Conservation (phyloP, 148 eudicot genomes). For the Salicornia ramosissima region DNA sequence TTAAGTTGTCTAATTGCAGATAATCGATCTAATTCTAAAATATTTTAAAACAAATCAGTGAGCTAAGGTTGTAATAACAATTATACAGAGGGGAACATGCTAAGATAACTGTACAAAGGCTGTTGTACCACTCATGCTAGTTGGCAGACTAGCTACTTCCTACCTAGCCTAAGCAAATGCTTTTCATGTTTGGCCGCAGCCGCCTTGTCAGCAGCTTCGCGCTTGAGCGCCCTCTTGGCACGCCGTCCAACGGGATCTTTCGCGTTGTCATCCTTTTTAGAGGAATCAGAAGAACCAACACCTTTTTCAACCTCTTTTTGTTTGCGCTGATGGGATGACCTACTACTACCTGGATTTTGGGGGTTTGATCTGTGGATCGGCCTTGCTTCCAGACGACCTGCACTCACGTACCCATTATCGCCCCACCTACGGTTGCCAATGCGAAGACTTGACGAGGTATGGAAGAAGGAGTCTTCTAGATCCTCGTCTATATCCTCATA, state of each 20-base stretch:
- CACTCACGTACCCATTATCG: slow-evolving; percentile 67
- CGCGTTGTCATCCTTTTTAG: slow-evolving; percentile 54
- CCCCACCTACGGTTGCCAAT: slow-evolving; percentile 90
- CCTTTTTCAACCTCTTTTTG: slow-evolving; percentile 52
- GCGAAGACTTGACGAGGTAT: slow-evolving; percentile 46
- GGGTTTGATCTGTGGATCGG: slow-evolving; percentile 41
- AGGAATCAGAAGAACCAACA: slow-evolving; percentile 42
- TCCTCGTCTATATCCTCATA: slow-evolving; percentile 50
- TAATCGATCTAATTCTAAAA: background rate
- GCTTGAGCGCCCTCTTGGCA: slow-evolving; percentile 84
- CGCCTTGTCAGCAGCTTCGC: slow-evolving; percentile 89
- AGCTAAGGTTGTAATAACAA: slow-evolving; percentile 17
- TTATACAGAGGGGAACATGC: slow-evolving; percentile 13
- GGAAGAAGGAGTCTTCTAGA: slow-evolving; percentile 49
- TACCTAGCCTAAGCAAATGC: slow-evolving; percentile 65
- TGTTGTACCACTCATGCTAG: slow-evolving; percentile 7
- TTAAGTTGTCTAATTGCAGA: slow-evolving; percentile 7
- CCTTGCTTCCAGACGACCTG: slow-evolving; percentile 79
- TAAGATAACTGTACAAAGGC: slow-evolving; percentile 23
- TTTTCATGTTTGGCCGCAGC: slow-evolving; percentile 80
- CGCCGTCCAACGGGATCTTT: slow-evolving; percentile 64
- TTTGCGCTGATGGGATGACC: slow-evolving; percentile 64
- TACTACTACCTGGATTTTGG: slow-evolving; percentile 39
- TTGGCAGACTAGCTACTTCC: slow-evolving; percentile 32
- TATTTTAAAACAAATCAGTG: slow-evolving; percentile 3